Evolutionary conservation across 257 asterid species (phyloP), one percentile per base, ranked within the genome.

Genomic region (Plectranthus barbatus): DNA sequence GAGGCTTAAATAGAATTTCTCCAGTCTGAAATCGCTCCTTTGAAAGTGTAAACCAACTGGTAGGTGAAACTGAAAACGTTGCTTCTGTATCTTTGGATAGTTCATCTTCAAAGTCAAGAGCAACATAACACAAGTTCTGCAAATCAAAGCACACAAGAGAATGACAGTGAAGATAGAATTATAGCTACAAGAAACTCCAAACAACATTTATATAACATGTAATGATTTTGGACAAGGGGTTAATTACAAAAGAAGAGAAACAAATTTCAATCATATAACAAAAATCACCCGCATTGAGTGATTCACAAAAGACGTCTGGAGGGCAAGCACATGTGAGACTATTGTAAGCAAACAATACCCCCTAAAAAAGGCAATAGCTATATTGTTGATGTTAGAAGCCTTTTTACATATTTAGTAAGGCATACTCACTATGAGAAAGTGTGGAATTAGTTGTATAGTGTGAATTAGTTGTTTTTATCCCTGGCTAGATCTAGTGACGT

Each of bases 1-100:
- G 95, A 55, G 97, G 97, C 78, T 77, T 84, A 83, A 89, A 92
- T 50, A 92, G 57, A 80, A 92, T 80, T 72, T 92, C 99, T 77
- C 97, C 99, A 4, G 99, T 92, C 76, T 85, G 90, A 77, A 84
- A 92, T 13, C 97, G 97, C 75, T 92, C 99, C 77, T 77, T 77
- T 55, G 97, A 87, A 63, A 92, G 95, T 26, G 88, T 81, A 72
- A 80, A 83, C 75, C 66, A 74, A 56, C 74, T 85, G 70, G 87
- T 81, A 17, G 91, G 61, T 23, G 90, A 66, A 60, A 90, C 80
- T 66, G 74, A 78, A 70, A 77, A 85, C 44, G 97, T 81, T 59
- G 94, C 91, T 60, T 65, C 62, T 4, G 91, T 86, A 65, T 83
- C 86, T 81, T 82, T 89, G 57, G 76, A 78, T 62, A 85, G 73